Conservation (phyloP, 2,329 filamentous ascomycete genomes). For the Pestalotiopsis sp. region DNA sequence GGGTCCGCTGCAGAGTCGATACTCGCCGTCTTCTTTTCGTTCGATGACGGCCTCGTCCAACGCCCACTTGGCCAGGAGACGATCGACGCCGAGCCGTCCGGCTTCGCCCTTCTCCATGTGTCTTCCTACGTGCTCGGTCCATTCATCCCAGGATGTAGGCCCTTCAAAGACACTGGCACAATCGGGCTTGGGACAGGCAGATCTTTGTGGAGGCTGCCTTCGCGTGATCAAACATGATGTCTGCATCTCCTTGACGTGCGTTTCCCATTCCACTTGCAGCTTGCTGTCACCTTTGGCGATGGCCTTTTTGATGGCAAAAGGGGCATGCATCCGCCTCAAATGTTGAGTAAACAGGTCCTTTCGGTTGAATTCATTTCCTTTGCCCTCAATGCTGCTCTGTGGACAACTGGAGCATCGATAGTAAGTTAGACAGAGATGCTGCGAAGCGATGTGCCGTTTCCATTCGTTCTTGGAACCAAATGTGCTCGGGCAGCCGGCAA, state of each 20-base stretch:
- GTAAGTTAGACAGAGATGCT: conserved; percentile 75
- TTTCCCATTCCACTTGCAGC: conserved; percentile 64
- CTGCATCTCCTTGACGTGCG: conserved; percentile 70
- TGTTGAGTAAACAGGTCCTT: conserved; percentile 97
- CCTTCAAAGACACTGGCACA: conserved; percentile 75
- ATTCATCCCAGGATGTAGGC: conserved; percentile 78
- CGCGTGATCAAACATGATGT: conserved; percentile 72
- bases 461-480: conserved; percentile 97
- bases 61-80: conserved; percentile 62
- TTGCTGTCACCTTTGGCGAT: conserved; percentile 60
- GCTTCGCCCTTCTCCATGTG: conserved; percentile 81
- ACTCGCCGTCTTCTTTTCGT: conserved; percentile 56
- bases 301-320: conserved; percentile 63
- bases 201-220: conserved; percentile 69
- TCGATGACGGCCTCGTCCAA: conserved; percentile 67
- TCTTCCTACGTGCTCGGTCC: conserved; percentile 88
- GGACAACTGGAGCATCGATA: conserved; percentile 67
- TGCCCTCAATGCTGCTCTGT: conserved; percentile 43
- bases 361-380: conserved; percentile 76
- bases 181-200: conserved; percentile 71
- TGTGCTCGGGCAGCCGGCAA: conserved; percentile 79
- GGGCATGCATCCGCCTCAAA: conserved; percentile 88
- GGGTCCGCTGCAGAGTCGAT: conserved; percentile 51
- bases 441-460: conserved; percentile 91
- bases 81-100: conserved; percentile 58